Conservation (phyloP, 306 rosid genomes). For the Citrullus mucosospermus region DNA sequence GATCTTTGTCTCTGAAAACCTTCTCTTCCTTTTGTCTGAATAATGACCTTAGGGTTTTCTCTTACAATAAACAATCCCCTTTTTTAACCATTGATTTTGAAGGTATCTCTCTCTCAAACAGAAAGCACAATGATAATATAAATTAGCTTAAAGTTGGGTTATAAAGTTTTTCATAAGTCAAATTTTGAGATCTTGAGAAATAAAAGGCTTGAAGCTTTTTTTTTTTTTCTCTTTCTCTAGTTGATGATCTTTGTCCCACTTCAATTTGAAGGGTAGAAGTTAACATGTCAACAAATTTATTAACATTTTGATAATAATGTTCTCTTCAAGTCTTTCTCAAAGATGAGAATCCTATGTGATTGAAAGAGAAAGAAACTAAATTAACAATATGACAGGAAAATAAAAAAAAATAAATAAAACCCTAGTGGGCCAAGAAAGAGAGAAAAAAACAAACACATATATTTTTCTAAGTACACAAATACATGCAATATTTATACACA, state of each 20-base stretch:
- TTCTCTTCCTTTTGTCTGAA: neutral
- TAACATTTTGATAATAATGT: neutral
- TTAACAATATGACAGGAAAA: neutral
- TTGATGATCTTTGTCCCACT: neutral
- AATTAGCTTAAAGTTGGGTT: neutral
- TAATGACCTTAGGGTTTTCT: neutral
- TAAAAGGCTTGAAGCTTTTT: neutral
- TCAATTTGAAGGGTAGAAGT: neutral
- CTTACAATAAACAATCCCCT: neutral
- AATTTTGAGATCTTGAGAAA: neutral
- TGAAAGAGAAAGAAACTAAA: neutral
- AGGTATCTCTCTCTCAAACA: too few relatives aligned
- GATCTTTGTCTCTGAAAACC: neutral
- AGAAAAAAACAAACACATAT: neutral
- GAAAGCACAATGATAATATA: neutral
- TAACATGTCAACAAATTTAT: neutral
- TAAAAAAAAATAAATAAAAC: neutral
- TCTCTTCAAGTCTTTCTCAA: neutral
- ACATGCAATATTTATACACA: neutral
- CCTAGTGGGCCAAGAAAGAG: neutral
- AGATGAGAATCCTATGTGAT: constrained; percentile 3
- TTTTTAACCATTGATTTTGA: too few relatives aligned
- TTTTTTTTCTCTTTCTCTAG: neutral
- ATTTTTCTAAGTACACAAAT: neutral
- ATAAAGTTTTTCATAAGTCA: neutral